Evolutionary conservation across 768 basidiomycete genomes (phyloP).

Genomic region (Boletus rubropictus): DNA sequence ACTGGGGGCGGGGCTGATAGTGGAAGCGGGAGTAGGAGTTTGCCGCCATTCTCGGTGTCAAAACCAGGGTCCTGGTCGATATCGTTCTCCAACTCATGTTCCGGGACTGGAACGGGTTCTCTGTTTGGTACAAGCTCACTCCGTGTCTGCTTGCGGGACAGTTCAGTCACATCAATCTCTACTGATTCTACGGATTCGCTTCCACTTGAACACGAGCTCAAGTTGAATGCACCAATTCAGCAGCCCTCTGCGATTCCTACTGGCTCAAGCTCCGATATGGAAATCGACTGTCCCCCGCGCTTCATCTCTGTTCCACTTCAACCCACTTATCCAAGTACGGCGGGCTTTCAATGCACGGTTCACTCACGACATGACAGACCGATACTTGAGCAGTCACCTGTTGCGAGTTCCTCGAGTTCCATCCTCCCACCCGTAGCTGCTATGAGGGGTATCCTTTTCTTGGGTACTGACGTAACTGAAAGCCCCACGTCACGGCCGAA

Average conservation of each 20-base stretch:
- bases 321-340: background rate
- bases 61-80: conserved; percentile 18
- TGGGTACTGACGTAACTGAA: conserved; percentile 6
- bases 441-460: background rate
- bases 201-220: conserved; percentile 2
- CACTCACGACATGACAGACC: conserved; percentile 4
- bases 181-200: conserved; percentile 18
- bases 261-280: conserved; percentile 18
- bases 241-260: conserved; percentile 8
- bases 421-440: conserved; percentile 1
- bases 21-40: conserved; percentile 6
- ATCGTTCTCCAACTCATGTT: conserved; percentile 23
- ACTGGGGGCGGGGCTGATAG: too few relatives aligned
- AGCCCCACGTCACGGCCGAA: conserved; percentile 6
- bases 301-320: conserved; percentile 18
- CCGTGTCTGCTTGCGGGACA: conserved; percentile 20
- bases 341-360: background rate
- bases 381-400: conserved; percentile 10
- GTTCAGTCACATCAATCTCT: conserved; percentile 30
- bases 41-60: conserved; percentile 15
- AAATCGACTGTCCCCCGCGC: conserved; percentile 22
- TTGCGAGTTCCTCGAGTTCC: conserved; percentile 20
- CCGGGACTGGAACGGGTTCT: conserved; percentile 22
- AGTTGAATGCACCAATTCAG: conserved; percentile 2
- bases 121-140: conserved; percentile 22